Conservation (phyloP, 2,329 filamentous ascomycete species). For the Epichloe sibirici region DNA sequence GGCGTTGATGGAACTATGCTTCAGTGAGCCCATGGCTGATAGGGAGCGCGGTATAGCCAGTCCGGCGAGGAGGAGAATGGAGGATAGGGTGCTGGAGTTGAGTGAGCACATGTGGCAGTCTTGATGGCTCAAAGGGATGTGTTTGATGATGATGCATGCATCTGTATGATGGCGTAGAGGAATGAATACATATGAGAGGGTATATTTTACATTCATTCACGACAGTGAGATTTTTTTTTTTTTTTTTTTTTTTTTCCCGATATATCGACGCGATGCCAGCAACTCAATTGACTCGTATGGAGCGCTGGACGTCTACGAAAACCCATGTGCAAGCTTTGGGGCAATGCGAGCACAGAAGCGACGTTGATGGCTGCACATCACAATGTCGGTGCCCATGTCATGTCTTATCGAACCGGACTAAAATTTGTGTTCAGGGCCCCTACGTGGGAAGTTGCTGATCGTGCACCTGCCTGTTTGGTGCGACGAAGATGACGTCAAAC, state of each 20-base stretch:
- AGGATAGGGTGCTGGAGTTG: constrained; percentile 55
- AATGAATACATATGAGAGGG: not conserved
- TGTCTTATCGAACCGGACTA: no score
- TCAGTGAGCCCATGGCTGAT: constrained; percentile 53
- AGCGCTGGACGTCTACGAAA: not conserved
- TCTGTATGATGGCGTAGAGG: not conserved
- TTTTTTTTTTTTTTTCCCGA: no score
- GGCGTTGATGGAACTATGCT: constrained; percentile 52
- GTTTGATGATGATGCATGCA: not conserved
- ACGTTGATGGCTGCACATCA: not conserved
- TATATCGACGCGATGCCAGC: no score
- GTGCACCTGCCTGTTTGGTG: no score
- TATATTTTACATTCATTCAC: no score
- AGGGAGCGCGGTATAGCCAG: constrained; percentile 55
- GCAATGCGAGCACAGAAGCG: not conserved
- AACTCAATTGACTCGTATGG: not conserved
- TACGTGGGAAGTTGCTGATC: no score
- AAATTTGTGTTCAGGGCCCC: no score
- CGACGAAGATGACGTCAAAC: no score
- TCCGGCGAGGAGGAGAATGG: constrained; percentile 56
- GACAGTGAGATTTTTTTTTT: no score
- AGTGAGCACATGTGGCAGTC: constrained; percentile 63
- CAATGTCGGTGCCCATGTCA: no score
- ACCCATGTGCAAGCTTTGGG: no score
- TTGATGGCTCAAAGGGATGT: constrained; percentile 4